Evolutionary conservation across 768 basidiomycete genomes (phyloP), one percentile per base, ranked within the genome.

Genomic region (Fistulinella prunicolor): DNA sequence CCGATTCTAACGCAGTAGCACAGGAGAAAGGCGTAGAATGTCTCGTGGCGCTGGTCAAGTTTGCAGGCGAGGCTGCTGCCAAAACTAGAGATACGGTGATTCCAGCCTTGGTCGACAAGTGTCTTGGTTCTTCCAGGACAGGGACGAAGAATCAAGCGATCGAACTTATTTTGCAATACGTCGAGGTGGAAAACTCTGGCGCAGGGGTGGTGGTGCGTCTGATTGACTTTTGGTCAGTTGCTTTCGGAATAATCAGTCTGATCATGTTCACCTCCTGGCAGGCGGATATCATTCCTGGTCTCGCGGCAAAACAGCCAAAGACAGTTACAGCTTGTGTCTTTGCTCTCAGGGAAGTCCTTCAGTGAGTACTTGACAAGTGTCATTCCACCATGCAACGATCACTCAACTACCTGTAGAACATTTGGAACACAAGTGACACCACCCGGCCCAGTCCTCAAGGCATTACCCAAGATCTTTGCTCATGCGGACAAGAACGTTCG

Each of bases 21-120:
- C 96, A 99, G 69, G 96, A 99, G 75, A 97, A 95, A 65, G 96
- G 90, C 26, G 80, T 98, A 6, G 95, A 97, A 63, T 92, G 88
- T 57, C 70, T 94, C 28, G 82, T 87, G 45, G 77, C 85, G 24
- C 77, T 98, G 49, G 84, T 96, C 57, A 91, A 93, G 70, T 91
- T 85, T 62, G 89, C 93, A 7, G 96, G 95, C 50, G 92, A 94
- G 76, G 85, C 79, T 38, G 82, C 87, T 38, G 86, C 86, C 39
- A 85, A 83, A 70, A 86, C 89, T 34, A 78, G 91, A 59, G 81
- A 89, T 43, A 76, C 75, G 3, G 84, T 99, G 9, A 74, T 96
- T 8, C 90, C 94, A n/a, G 86, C 87, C 4, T 70, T 99, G 50
- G 94, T 98, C 30, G 96, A 99, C 61, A 99, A 99, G 68, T 93